Conservation (phyloP, 768 basidiomycete genomes). For the Cystobasidium ongulense region DNA sequence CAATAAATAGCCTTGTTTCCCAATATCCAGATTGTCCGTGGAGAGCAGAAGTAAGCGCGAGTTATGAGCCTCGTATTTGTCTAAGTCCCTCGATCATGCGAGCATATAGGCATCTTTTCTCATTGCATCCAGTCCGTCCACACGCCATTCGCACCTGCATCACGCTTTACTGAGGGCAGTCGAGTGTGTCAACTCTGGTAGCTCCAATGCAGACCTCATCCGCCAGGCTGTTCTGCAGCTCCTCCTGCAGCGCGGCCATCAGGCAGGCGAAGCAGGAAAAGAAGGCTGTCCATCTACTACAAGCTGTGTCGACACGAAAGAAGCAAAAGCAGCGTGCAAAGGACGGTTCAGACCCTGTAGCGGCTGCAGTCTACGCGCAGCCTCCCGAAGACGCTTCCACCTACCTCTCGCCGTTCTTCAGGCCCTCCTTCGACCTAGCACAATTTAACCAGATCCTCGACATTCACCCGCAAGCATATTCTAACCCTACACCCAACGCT, state of each 20-base stretch:
- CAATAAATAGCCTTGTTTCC: neutral
- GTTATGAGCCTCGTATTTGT: neutral
- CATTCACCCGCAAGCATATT: constrained; percentile 28
- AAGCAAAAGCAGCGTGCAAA: neutral
- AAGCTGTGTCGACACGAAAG: neutral
- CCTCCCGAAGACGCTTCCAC: constrained; percentile 2
- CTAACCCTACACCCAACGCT: constrained; percentile 15
- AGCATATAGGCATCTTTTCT: neutral
- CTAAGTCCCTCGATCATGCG: neutral
- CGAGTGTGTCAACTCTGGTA: neutral
- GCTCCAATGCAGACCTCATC: neutral
- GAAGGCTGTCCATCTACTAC: neutral
- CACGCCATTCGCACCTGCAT: too few species aligned
- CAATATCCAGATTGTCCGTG: neutral
- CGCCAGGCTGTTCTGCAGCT: constrained; percentile 6
- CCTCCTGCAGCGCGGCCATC: neutral
- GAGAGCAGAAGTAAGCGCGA: neutral
- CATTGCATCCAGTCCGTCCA: neutral
- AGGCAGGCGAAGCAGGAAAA: neutral
- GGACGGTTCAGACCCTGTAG: neutral
- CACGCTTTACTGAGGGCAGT: neutral
- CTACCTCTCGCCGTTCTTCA: constrained; percentile 11
- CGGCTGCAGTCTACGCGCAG: neutral
- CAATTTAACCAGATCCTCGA: constrained; percentile 32
- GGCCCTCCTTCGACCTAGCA: constrained; percentile 26